Evolutionary conservation across 495 filamentous ascomycete genomes (phyloP).

Genomic region (Hyaloscypha hepaticicola): DNA sequence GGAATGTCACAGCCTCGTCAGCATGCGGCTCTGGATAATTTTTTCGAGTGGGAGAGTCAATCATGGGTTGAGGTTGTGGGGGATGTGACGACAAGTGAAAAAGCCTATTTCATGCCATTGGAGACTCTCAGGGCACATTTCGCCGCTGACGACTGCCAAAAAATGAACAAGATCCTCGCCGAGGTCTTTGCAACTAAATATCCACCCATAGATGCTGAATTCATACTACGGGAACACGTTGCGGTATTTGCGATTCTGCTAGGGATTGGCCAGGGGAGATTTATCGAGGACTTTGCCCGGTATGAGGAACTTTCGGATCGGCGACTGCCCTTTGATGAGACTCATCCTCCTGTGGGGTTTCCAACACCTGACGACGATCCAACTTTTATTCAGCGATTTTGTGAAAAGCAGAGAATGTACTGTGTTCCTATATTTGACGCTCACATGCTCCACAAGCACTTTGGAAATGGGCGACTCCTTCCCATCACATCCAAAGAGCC

Average conservation of each 20-base stretch:
- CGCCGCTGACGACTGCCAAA: slow-evolving; percentile 14
- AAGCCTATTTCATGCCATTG: slow-evolving; percentile 24
- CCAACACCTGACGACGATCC: slow-evolving; percentile 2
- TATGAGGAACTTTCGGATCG: slow-evolving; percentile 30
- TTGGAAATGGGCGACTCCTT: slow-evolving; percentile 30
- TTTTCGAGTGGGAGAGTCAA: slow-evolving; percentile 25
- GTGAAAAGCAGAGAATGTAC: slow-evolving; percentile 39
- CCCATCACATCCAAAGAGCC: slow-evolving; percentile 31
- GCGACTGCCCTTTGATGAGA: slow-evolving; percentile 32
- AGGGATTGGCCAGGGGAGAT: slow-evolving; percentile 22
- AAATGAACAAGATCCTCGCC: slow-evolving; percentile 17
- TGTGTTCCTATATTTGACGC: slow-evolving; percentile 33
- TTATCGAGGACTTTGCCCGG: slow-evolving; percentile 31
- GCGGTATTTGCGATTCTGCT: slow-evolving; percentile 35
- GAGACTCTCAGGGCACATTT: slow-evolving; percentile 23
- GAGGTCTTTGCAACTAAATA: slow-evolving; percentile 21
- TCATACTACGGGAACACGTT: slow-evolving; percentile 16
- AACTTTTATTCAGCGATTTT: slow-evolving; percentile 33
- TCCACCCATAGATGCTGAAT: slow-evolving; percentile 22
- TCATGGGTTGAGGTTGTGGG: slow-evolving; percentile 21
- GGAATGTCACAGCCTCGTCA: slow-evolving; percentile 20
- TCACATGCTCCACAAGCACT: slow-evolving; percentile 22
- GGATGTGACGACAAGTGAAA: slow-evolving; percentile 17
- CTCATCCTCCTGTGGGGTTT: slow-evolving; percentile 17
- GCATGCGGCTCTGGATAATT: slow-evolving; percentile 18